Evolutionary conservation across 805 yeast species (phyloP).

Genomic region (Candida ipomoeae): DNA sequence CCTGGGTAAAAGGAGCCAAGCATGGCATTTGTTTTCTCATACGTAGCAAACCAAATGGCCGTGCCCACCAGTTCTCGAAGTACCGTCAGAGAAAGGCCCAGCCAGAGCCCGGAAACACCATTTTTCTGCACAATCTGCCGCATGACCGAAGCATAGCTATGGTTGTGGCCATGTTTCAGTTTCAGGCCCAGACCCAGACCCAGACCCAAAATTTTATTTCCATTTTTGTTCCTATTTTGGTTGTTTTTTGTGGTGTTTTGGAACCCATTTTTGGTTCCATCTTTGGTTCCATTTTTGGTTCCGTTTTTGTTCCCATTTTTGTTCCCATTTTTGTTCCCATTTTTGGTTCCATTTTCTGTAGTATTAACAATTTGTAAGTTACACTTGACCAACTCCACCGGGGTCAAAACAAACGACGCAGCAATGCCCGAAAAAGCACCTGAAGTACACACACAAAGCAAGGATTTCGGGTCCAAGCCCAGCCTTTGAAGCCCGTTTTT

Average conservation of each 20-base stretch:
- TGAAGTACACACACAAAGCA: conserved; percentile 39
- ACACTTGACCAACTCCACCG: conserved; percentile 89
- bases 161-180: conserved; percentile 1
- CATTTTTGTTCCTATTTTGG: too few relatives aligned
- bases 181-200: too few relatives aligned
- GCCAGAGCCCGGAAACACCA: conserved; percentile 79
- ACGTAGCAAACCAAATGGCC: conserved; percentile 91
- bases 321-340: too few relatives aligned
- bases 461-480: conserved; percentile 8
- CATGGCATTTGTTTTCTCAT: conserved; percentile 51
- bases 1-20: conserved; percentile 26
- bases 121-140: conserved; percentile 39
- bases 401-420: conserved; percentile 82
- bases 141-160: conserved; percentile 30
- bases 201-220: too few relatives aligned
- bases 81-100: conserved; percentile 79
- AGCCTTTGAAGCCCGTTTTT: conserved; percentile 3
- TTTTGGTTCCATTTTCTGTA: too few relatives aligned
- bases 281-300: too few relatives aligned
- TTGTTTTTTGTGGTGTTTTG: too few relatives aligned
- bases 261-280: too few relatives aligned
- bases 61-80: conserved; percentile 86
- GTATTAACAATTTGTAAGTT: conserved; percentile 64
- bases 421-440: conserved; percentile 83
- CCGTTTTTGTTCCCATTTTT: too few relatives aligned